A percentile compares a stretch with the other conserved stretches of the same genome.
phyloP scores from a whole-genome alignment of 176 grass and related monocot species.

The Pontederia crassipes region DNA sequence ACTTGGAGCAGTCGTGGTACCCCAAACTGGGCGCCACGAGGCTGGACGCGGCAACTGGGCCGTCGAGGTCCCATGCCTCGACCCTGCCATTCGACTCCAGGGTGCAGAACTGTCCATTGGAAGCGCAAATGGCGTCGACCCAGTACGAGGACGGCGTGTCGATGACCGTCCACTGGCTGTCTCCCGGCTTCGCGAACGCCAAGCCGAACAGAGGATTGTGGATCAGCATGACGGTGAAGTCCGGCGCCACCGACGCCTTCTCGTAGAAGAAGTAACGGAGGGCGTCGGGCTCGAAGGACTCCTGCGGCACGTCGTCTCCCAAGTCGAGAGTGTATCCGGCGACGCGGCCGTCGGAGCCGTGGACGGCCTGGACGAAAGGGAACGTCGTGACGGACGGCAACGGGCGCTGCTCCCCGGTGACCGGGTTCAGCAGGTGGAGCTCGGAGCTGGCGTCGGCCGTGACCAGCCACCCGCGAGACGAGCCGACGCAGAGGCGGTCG shows the following conservation, averaged over 20 bases:
- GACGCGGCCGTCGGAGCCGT: slow-evolving; percentile 7
- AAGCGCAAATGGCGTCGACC: slow-evolving; percentile 27
- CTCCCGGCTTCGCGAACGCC: slow-evolving; percentile 25
- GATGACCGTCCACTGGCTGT: slow-evolving; percentile 24
- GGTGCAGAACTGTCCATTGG: slow-evolving; percentile 14
- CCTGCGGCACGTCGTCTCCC: slow-evolving; percentile 12
- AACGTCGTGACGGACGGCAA: slow-evolving; percentile 33
- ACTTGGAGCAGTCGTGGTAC: slow-evolving; percentile 18
- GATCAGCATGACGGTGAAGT: slow-evolving; percentile 43
- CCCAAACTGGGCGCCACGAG: slow-evolving; percentile 26
- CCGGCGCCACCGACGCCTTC: slow-evolving; percentile 24
- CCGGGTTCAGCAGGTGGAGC: slow-evolving; percentile 37
- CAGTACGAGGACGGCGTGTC: slow-evolving; percentile 29
- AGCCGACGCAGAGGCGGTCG: slow-evolving; percentile 28
- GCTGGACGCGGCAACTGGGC: not conserved
- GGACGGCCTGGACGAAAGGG: slow-evolving; percentile 20
- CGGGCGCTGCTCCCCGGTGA: slow-evolving; percentile 22
- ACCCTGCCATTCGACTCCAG: slow-evolving; percentile 30
- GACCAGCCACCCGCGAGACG: slow-evolving; percentile 40
- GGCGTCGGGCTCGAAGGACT: slow-evolving; percentile 18
- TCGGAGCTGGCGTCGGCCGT: slow-evolving; percentile 28
- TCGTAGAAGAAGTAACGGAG: slow-evolving; percentile 42
- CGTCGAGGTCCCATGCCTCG: slow-evolving; percentile 18
- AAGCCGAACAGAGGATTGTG: slow-evolving; percentile 33
- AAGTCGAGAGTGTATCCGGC: slow-evolving; percentile 13